These are phyloP conservation scores for Aspergillus piperis DNA, from an alignment of 2,329 filamentous ascomycete genomes.

Conservation along the genomic window DNA sequence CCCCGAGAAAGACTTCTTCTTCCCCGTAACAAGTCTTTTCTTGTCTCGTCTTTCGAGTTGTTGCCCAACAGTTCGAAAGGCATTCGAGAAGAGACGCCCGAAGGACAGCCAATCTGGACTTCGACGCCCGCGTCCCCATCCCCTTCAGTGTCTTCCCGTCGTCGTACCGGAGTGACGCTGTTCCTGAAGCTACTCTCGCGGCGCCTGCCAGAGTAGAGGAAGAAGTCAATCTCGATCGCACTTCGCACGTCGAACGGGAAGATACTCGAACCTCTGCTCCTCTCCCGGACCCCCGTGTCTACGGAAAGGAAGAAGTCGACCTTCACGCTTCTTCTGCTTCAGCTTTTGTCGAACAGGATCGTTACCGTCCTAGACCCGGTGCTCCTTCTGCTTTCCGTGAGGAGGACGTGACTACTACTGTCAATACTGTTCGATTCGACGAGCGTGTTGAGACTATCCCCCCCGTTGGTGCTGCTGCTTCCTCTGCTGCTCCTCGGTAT, in stretches of 20 bases:
- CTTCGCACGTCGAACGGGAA: constrained; percentile 95
- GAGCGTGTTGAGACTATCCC: constrained; percentile 26
- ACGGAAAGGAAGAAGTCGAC: constrained; percentile 83
- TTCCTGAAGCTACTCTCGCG: constrained; percentile 66
- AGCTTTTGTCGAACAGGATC: constrained; percentile 49
- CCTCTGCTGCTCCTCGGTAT: constrained; percentile 28
- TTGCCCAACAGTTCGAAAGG: constrained; percentile 49
- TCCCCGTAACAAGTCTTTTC: constrained; percentile 46
- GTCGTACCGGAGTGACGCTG: constrained; percentile 81
- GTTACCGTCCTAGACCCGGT: neutral
- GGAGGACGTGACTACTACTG: too few species aligned
- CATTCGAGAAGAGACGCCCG: constrained; percentile 71
- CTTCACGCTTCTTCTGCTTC: constrained; percentile 54
- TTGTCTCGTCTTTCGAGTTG: constrained; percentile 52
- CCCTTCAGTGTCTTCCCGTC: constrained; percentile 99
- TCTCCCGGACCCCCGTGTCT: constrained; percentile 66
- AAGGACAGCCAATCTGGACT: constrained; percentile 98
- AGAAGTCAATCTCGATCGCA: constrained; percentile 73
- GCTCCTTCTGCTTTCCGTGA: constrained; percentile 14
- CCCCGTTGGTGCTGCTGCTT: neutral
- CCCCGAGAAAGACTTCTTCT: constrained; percentile 40
- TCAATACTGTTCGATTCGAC: constrained; percentile 28
- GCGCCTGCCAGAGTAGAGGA: constrained; percentile 71
- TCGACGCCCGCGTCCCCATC: constrained; percentile 98
- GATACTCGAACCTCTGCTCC: constrained; percentile 74